These are phyloP conservation scores for Puya raimondii DNA, from an alignment of 176 grass and related monocot genomes.

Conservation along the genomic window DNA sequence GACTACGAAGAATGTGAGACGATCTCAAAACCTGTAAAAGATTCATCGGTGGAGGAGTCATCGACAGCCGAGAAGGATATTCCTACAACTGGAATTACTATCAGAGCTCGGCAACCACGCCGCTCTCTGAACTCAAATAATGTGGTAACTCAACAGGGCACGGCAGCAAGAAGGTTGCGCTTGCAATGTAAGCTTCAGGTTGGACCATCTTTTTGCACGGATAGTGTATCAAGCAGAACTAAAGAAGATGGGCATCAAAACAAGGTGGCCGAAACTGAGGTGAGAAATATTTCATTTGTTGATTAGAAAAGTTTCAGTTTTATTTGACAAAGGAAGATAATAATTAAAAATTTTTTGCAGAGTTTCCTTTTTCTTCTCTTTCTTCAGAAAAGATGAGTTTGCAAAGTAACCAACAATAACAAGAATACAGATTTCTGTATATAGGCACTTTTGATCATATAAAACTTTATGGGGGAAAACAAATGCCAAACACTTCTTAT, in stretches of 20 bases:
- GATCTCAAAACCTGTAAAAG: background rate
- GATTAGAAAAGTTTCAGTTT: too few species aligned
- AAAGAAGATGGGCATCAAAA: background rate
- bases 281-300: background rate
- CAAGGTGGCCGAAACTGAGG: background rate
- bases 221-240: background rate
- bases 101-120: background rate
- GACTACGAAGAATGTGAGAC: constrained; percentile 3
- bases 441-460: too few species aligned
- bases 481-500: too few species aligned
- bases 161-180: background rate
- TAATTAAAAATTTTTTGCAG: too few species aligned
- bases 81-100: background rate
- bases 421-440: too few species aligned
- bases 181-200: background rate
- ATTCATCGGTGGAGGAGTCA: background rate
- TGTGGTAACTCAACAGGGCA: background rate
- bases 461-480: too few species aligned
- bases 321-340: too few species aligned
- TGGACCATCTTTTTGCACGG: background rate
- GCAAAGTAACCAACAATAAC: too few species aligned
- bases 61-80: background rate
- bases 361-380: background rate
- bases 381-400: background rate
- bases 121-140: background rate